Base-by-base conservation (phyloP, 2,329 filamentous ascomycete species). In the Lithohypha guttulata region DNA sequence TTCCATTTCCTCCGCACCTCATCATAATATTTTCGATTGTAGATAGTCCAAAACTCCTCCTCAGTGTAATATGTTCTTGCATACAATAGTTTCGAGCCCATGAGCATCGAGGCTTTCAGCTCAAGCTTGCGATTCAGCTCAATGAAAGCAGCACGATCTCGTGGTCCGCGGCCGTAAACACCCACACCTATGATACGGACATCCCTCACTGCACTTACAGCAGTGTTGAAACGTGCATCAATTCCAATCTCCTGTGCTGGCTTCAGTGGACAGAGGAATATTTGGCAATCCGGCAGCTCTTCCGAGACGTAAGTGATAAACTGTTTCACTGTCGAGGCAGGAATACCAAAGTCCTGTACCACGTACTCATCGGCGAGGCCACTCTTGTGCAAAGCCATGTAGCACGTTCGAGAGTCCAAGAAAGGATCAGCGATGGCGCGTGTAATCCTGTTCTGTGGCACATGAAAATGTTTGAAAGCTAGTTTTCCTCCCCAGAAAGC, bases 101-200 rank as follows among this genome's bases (percentile, higher is more conserved):
- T 29, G 4, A 39, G 17, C 35, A 19, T 19, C 10, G 20, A 27
- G 2, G 84, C 70, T 53, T 79, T 77, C 25, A 63, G 60, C 61
- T 86, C 82, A 11, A 86, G 65, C 34, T 68, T 68, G 34, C 77
- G 69, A 60, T 86, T 86, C 51, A 71, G 71, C 36, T 59, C 53
- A 2, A 85, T 66, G 52, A 83, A 84, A 15, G 66, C 65, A 1
- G 60, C 57, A 22, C 62, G 61, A 39, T 62, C 53, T 2, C 64
- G 56, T 2, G 79, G 75, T 6, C 81, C 83, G 58, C 77, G 82
- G 8, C 84, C 84, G 84, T 84, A 93, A 21, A 93, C 72, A n/a
- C 71, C 71, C 19, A 75, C 59, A 45, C 37, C 37, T 28, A 39
- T 39, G 17, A 43, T 39, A 17, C 41, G 35, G 20, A 39, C 27